Evolutionary conservation across 768 basidiomycete genomes (phyloP), one percentile per base, ranked within the genome.

Genomic region (Leccinum boreale): DNA sequence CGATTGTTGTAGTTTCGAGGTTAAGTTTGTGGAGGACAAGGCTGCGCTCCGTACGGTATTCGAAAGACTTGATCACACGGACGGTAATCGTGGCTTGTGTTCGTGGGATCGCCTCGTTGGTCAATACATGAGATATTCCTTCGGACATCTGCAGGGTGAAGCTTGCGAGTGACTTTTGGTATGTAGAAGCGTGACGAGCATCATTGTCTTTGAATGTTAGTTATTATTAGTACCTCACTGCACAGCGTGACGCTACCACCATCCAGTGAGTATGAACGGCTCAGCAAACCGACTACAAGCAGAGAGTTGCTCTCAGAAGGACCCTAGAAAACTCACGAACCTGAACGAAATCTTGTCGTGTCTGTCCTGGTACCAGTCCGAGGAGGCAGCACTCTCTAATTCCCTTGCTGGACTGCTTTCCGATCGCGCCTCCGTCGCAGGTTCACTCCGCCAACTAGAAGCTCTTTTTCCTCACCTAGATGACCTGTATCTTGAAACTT

Each of bases 11-110:
- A 2, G 77, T 77, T 63, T 86, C 84, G 60, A 97, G 84, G 69
- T 99, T 85, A 59, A 95, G 66, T 63, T 88, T 78, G 67, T 86
- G 89, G 52, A 98, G 79, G 53, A 99, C 87, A 62, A 98, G 81
- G 68, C 84, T 87, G 64, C 87, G 88, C 70, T 93, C 90, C 55
- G 94, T 98, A 55, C 96, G 84, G 73, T 85, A 98, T 68, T 85
- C 86, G 71, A 99, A 96, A 19, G 92, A 94, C 70, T 99, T 99
- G 77, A 99, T 92, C 60, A 98, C 81, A 31, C 96, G 86, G 50
- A 98, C 73, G 7, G 96, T 98, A 57, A 98, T 75, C 5, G 92
- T 94, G 21, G 93, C 92, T 59, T 85, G 79, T 3, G 88, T 87
- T 63, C 75, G 80, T 10, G 92, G 89, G 3, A 81, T 78, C 28